Percentiles rank a stretch among this genome's conserved stretches.
Evolutionary conservation across 129 eudicot species (phyloP).

Genomic region (Smallanthus sonchifolius): DNA sequence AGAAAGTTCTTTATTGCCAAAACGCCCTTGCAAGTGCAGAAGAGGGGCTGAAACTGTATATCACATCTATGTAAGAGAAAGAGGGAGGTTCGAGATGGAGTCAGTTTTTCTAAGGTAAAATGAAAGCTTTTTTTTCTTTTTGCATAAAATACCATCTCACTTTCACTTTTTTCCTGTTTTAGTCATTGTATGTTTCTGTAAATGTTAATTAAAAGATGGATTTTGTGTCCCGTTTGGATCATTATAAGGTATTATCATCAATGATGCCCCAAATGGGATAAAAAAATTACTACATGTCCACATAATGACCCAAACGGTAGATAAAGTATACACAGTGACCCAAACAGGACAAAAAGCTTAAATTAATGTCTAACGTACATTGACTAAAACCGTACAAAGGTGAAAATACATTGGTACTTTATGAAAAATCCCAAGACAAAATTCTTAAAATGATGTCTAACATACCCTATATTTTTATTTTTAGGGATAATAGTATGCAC

Average conservation of each 20-base stretch:
- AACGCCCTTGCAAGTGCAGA: conserved; percentile 91
- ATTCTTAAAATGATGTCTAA: neutral
- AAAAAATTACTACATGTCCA: neutral
- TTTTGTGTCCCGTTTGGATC: neutral
- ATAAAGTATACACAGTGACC: neutral
- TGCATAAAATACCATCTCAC: neutral
- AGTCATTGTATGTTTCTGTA: neutral
- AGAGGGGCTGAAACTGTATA: conserved; percentile 66
- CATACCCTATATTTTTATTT: neutral
- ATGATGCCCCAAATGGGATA: neutral
- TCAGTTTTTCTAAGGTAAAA: conserved; percentile 76
- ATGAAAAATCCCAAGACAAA: neutral
- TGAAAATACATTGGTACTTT: neutral
- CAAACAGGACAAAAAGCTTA: neutral
- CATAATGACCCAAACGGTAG: neutral
- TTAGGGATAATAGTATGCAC: neutral
- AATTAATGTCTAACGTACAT: neutral
- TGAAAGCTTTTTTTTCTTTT: neutral
- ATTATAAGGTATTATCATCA: neutral
- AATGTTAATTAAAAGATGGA: neutral
- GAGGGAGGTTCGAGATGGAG: conserved; percentile 86
- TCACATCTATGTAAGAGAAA: conserved; percentile 80
- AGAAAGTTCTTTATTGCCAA: conserved; percentile 40
- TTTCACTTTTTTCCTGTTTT: neutral
- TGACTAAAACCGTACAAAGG: neutral